Evolutionary conservation across 2,329 filamentous ascomycete species (phyloP).

Genomic region (Curvularia spicifera): DNA sequence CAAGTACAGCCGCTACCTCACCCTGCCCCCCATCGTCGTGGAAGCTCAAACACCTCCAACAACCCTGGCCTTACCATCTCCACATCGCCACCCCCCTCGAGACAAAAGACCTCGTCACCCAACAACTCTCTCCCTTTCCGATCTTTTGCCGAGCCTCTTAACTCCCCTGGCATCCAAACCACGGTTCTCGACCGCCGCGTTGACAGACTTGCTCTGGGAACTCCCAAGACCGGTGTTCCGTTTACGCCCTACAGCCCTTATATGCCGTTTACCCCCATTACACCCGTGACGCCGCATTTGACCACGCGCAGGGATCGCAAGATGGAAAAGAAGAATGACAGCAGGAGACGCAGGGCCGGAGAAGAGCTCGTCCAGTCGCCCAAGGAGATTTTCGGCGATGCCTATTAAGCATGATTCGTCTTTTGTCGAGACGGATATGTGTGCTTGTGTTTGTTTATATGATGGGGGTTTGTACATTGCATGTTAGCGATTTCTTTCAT

Average conservation of each 20-base stretch:
- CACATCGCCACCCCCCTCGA: background rate
- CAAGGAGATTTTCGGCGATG: slow-evolving; percentile 49
- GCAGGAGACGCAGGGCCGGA: slow-evolving; percentile 56
- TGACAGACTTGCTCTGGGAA: slow-evolving; percentile 45
- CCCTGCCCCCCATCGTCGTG: slow-evolving; percentile 42
- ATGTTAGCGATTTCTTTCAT: background rate
- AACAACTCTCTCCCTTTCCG: slow-evolving; percentile 46
- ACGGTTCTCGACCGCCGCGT: slow-evolving; percentile 51
- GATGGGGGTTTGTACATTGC: background rate
- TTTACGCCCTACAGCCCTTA: slow-evolving; percentile 80
- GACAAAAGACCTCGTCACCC: slow-evolving; percentile 18
- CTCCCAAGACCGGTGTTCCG: slow-evolving; percentile 63
- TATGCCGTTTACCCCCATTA: slow-evolving; percentile 76
- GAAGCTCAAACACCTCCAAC: slow-evolving; percentile 15
- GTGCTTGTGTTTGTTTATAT: background rate
- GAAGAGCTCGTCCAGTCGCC: slow-evolving; percentile 48
- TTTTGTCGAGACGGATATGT: background rate
- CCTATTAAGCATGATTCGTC: slow-evolving; percentile 28
- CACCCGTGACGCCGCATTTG: slow-evolving; percentile 78
- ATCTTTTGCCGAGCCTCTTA: slow-evolving; percentile 36
- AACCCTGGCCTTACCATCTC: slow-evolving; percentile 21
- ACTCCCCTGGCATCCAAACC: slow-evolving; percentile 50
- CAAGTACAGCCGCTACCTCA: slow-evolving; percentile 46
- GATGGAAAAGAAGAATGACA: slow-evolving; percentile 68
- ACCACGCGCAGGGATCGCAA: slow-evolving; percentile 74